Percentiles rank a stretch among this genome's conserved stretches.
These are phyloP conservation scores for Colletotrichum salicis DNA, from an alignment of 2,329 filamentous ascomycete species.

Conservation along the genomic window DNA sequence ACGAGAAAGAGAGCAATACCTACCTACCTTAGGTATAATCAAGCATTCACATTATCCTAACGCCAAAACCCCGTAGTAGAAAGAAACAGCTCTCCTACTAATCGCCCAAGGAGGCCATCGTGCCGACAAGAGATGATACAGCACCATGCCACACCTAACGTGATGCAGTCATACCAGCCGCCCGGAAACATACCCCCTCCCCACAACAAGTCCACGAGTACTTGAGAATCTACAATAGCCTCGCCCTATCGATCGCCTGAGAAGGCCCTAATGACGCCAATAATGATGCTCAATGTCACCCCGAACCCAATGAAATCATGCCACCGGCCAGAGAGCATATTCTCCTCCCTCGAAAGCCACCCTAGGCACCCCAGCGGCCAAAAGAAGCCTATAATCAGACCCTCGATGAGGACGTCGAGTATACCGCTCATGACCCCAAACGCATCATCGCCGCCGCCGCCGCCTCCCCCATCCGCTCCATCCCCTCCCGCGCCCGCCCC, in stretches of 20 bases:
- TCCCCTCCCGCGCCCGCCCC: neutral
- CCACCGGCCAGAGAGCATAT: slow-evolving; percentile 85
- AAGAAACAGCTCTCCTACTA: neutral
- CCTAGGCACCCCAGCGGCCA: slow-evolving; percentile 89
- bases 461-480: slow-evolving; percentile 44
- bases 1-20: neutral
- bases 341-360: slow-evolving; percentile 88
- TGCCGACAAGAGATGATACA: neutral
- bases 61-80: neutral
- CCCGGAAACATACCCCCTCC: neutral
- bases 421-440: slow-evolving; percentile 61
- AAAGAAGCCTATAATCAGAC: slow-evolving; percentile 92
- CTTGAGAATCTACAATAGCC: neutral
- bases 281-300: slow-evolving; percentile 68
- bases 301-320: slow-evolving; percentile 89
- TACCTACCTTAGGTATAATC: neutral
- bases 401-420: slow-evolving; percentile 87
- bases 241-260: slow-evolving; percentile 25
- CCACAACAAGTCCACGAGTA: neutral
- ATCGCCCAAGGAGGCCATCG: neutral
- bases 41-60: neutral
- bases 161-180: neutral
- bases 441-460: slow-evolving; percentile 57
- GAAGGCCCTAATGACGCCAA: slow-evolving; percentile 47
- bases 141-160: neutral